Conservation (phyloP, 73 alveolate genomes). For the Paramecium octaurelia region DNA sequence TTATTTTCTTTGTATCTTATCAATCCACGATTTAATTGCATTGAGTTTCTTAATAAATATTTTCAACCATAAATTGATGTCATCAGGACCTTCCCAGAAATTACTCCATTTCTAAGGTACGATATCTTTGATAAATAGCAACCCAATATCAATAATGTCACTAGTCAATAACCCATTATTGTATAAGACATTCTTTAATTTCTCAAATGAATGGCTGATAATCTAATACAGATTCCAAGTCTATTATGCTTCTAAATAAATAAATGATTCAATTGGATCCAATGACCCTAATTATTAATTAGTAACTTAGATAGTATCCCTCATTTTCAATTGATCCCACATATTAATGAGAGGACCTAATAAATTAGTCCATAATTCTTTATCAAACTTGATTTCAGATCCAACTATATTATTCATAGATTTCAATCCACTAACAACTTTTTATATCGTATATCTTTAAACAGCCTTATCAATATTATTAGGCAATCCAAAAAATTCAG, state of each 20-base stretch:
- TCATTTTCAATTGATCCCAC: conserved; percentile 83
- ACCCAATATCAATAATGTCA: conserved; percentile 87
- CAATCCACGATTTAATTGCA: conserved; percentile 88
- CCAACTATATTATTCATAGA: conserved; percentile 89
- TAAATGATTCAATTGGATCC: conserved; percentile 95
- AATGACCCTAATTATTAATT: conserved; percentile 66
- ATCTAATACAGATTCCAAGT: conserved; percentile 78
- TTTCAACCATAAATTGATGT: conserved; percentile 89
- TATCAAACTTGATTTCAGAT: conserved; percentile 93
- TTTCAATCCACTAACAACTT: conserved; percentile 86
- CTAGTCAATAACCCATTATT: conserved; percentile 93
- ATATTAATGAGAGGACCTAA: conserved; percentile 88
- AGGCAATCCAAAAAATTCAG: conserved; percentile 99
- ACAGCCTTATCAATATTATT: conserved; percentile 98
- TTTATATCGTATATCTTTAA: conserved; percentile 93
- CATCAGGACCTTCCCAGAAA: conserved; percentile 98
- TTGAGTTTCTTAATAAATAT: conserved; percentile 84
- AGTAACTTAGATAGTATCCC: conserved; percentile 70
- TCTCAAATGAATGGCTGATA: conserved; percentile 79
- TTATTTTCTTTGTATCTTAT: conserved; percentile 67
- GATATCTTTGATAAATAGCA: conserved; percentile 80
- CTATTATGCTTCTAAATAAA: conserved; percentile 85
- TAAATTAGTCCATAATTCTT: conserved; percentile 90
- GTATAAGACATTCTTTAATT: conserved; percentile 84
- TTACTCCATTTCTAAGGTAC: conserved; percentile 94